Conservation (phyloP, 768 basidiomycete genomes). For the Trametes villosa region DNA sequence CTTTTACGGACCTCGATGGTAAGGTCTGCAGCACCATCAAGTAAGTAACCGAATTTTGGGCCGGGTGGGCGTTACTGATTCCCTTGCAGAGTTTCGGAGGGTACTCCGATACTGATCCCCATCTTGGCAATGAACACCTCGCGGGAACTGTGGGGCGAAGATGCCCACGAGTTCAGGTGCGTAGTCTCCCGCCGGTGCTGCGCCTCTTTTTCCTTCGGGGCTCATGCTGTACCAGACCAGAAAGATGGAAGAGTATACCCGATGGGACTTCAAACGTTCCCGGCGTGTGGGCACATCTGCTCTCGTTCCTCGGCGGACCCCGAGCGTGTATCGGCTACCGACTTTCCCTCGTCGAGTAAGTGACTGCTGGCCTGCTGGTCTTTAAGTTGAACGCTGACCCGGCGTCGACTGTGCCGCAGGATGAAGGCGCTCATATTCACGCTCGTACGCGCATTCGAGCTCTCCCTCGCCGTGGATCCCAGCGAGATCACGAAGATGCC, state of each 20-base stretch:
- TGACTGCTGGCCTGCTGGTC: too few species aligned
- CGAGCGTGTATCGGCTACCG: not conserved
- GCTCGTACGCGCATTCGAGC: not conserved
- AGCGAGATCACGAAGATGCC: not conserved
- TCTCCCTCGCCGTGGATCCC: not conserved
- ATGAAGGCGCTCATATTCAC: not conserved
- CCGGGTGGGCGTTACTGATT: not conserved
- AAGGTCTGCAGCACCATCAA: constrained; percentile 25
- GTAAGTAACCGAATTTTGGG: constrained; percentile 32
- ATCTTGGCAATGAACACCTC: constrained; percentile 57
- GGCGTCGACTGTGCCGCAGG: not conserved
- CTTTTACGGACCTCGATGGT: constrained; percentile 31
- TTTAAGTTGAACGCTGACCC: too few species aligned
- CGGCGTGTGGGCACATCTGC: not conserved
- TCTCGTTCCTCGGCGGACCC: not conserved
- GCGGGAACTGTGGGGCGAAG: constrained; percentile 62
- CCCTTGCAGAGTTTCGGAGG: constrained; percentile 41
- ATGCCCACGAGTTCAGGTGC: constrained; percentile 45
- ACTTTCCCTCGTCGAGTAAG: not conserved
- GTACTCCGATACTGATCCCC: constrained; percentile 47
- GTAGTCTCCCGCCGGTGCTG: too few species aligned
- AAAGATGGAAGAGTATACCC: not conserved
- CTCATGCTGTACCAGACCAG: too few species aligned
- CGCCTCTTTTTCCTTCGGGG: too few species aligned
- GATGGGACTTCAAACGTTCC: not conserved